Evolutionary conservation across 495 filamentous ascomycete genomes (phyloP).

Genomic region (Hyaloscypha bicolor): DNA sequence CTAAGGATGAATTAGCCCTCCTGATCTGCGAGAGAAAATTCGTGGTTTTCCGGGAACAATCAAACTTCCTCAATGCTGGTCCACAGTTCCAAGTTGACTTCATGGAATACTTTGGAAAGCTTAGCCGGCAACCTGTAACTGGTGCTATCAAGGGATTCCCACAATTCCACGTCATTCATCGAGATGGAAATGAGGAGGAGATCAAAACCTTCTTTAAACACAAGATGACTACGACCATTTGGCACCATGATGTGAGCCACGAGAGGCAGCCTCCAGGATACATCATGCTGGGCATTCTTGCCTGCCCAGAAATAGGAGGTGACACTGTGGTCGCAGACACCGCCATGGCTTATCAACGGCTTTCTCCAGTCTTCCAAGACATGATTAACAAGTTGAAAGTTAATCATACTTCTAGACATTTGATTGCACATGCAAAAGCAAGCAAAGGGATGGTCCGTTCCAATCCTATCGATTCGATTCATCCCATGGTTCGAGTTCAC

Average conservation of each 20-base stretch:
- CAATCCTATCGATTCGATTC: conserved; percentile 40
- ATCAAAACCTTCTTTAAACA: conserved; percentile 56
- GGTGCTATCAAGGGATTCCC: conserved; percentile 55
- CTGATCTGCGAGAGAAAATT: conserved; percentile 45
- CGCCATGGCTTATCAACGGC: conserved; percentile 39
- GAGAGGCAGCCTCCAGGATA: conserved; percentile 61
- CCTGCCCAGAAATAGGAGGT: conserved; percentile 54
- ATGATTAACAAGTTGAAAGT: conserved; percentile 37
- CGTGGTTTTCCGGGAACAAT: conserved; percentile 46
- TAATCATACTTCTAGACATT: conserved; percentile 39
- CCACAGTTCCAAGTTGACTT: conserved; percentile 51
- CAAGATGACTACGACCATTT: conserved; percentile 56
- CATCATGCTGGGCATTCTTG: conserved; percentile 58
- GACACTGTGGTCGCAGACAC: conserved; percentile 41
- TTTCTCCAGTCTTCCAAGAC: conserved; percentile 37
- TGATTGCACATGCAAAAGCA: conserved; percentile 36
- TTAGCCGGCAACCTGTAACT: conserved; percentile 61
- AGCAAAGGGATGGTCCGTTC: conserved; percentile 38
- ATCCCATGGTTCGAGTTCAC: conserved; percentile 67
- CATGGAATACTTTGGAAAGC: conserved; percentile 60
- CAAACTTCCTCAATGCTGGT: conserved; percentile 44
- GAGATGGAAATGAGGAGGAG: conserved; percentile 58
- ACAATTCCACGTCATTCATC: conserved; percentile 63
- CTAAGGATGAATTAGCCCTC: conserved; percentile 46
- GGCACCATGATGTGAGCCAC: conserved; percentile 65